These are phyloP conservation scores for Eucalyptus camaldulensis DNA, from an alignment of 345 rosid species.

Conservation along the genomic window DNA sequence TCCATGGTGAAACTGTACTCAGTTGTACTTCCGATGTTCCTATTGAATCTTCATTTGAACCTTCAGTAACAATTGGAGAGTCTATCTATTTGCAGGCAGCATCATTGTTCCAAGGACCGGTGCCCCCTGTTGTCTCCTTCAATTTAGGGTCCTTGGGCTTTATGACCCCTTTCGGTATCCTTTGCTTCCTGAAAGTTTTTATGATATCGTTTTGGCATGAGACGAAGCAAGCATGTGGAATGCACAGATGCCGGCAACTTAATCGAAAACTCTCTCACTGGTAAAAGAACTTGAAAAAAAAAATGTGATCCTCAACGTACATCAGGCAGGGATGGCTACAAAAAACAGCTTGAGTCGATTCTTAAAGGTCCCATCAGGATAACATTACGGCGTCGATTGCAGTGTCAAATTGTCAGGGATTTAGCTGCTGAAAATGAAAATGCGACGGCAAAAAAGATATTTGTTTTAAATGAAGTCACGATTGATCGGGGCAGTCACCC, in stretches of 20 bases:
- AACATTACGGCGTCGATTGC: slow-evolving; percentile 76
- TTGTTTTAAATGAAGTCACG: slow-evolving; percentile 91
- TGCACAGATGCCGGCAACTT: not conserved
- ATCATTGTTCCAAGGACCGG: slow-evolving; percentile 94
- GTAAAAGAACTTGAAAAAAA: not conserved
- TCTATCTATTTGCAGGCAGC: slow-evolving; percentile 55
- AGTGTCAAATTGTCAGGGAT: slow-evolving; percentile 67
- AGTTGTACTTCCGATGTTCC: not conserved
- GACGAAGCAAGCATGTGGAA: not conserved
- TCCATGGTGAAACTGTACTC: not conserved
- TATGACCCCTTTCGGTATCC: slow-evolving; percentile 99
- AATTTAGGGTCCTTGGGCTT: slow-evolving; percentile 96
- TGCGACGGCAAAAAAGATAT: slow-evolving; percentile 57
- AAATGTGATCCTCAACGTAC: slow-evolving; percentile 20
- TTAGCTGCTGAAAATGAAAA: slow-evolving; percentile 47
- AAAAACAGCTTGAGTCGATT: slow-evolving; percentile 64
- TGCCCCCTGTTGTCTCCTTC: slow-evolving; percentile 92
- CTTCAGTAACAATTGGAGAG: not conserved
- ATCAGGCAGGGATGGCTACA: slow-evolving; percentile 75
- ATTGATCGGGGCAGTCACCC: slow-evolving; percentile 89
- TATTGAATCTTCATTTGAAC: not conserved
- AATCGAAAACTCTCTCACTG: not conserved
- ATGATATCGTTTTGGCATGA: not conserved
- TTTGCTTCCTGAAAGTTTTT: not conserved
- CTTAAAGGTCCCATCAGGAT: slow-evolving; percentile 83